phyloP scores from a whole-genome alignment of 345 rosid species.

The Cardamine chenopodiifolia region DNA sequence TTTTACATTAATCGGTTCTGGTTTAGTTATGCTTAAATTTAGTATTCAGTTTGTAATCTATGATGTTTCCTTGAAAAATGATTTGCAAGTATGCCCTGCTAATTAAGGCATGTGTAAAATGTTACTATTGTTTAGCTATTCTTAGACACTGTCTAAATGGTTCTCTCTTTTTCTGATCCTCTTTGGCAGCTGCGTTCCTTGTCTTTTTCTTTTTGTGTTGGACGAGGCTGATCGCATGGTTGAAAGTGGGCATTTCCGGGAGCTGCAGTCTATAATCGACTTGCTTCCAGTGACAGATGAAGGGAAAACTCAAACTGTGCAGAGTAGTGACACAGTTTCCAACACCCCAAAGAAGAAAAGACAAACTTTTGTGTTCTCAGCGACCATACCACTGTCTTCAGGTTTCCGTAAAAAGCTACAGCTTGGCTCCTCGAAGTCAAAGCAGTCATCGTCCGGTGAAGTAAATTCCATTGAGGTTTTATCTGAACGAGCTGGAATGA shows the following conservation, averaged over 20 bases:
- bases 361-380: conserved; percentile 95
- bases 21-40: background rate
- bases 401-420: conserved; percentile 96
- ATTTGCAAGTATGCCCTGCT: background rate
- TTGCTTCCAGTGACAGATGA: conserved; percentile 68
- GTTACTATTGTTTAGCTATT: background rate
- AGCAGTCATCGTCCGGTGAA: conserved; percentile 57
- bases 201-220: conserved; percentile 92
- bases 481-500: conserved; percentile 91
- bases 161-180: conserved; percentile 13
- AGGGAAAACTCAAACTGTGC: conserved; percentile 52
- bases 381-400: conserved; percentile 86
- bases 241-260: conserved; percentile 91
- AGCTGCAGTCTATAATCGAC: conserved; percentile 94
- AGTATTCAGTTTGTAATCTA: conserved; percentile 9
- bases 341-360: conserved; percentile 80
- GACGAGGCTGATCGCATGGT: conserved; percentile 99
- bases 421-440: conserved; percentile 63
- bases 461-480: conserved; percentile 82
- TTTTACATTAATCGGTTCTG: conserved; percentile 2
- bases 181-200: conserved; percentile 78
- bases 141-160: conserved; percentile 20
- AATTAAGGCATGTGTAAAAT: conserved; percentile 9
- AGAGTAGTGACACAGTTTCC: conserved; percentile 59
- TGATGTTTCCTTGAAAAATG: conserved; percentile 6